Percentiles rank a stretch among this genome's conserved stretches.
phyloP scores from a whole-genome alignment of 1,284 basidiomycete species.

The Ustilago sp. region DNA sequence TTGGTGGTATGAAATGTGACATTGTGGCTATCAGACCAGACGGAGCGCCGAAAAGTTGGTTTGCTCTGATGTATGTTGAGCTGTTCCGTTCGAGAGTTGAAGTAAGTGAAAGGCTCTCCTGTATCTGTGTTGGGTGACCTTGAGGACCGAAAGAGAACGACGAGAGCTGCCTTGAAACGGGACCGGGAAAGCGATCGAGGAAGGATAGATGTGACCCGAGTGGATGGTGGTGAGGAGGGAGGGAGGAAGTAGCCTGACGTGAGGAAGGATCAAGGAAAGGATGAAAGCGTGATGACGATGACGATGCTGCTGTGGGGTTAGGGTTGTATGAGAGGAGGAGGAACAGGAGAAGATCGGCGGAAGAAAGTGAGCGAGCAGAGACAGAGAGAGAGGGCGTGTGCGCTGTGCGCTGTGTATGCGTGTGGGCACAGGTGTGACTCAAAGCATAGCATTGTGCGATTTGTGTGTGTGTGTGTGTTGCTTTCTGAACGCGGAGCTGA shows the following conservation, averaged over 20 bases:
- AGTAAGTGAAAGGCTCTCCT: not conserved
- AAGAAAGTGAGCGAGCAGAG: not conserved
- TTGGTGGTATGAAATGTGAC: conserved; percentile 51
- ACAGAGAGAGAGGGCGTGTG: not conserved
- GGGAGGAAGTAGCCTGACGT: not conserved
- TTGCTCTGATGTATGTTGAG: too few species aligned
- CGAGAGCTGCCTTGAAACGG: not conserved
- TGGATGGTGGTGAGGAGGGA: not conserved
- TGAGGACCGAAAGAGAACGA: conserved; percentile 1
- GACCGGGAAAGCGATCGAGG: not conserved
- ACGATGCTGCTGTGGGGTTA: conserved; percentile 13
- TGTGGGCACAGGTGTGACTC: conserved; percentile 9
- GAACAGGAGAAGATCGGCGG: not conserved
- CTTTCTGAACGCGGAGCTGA: not conserved
- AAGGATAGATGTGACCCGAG: not conserved
- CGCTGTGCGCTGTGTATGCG: not conserved
- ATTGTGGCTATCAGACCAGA: conserved; percentile 20
- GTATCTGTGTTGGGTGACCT: not conserved
- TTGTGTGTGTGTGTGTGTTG: not conserved
- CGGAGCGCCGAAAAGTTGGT: not conserved
- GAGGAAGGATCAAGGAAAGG: not conserved
- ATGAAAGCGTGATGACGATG: not conserved
- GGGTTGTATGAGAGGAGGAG: not conserved
- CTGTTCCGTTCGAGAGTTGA: not conserved
- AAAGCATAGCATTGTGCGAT: not conserved